Evolutionary conservation across 495 filamentous ascomycete species (phyloP).

Genomic region (Lentithecium fluviatile): DNA sequence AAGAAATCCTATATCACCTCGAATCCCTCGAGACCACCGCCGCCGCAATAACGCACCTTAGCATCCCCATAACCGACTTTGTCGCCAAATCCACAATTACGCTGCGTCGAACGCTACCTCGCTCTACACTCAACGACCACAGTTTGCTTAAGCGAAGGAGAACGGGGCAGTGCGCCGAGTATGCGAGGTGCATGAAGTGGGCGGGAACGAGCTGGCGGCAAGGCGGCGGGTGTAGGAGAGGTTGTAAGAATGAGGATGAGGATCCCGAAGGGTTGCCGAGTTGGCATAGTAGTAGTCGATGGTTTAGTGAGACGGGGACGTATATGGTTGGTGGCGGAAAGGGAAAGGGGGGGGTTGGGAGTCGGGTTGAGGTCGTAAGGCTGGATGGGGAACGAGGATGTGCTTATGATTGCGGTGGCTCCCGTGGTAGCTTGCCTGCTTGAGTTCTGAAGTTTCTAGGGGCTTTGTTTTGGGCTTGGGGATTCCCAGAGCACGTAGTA

Average conservation of each 20-base stretch:
- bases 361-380: not conserved
- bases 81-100: conserved; percentile 22
- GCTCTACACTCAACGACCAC: conserved; percentile 9
- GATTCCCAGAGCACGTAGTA: too few relatives aligned
- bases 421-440: too few relatives aligned
- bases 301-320: conserved; percentile 20
- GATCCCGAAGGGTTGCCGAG: conserved; percentile 23
- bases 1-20: conserved; percentile 18
- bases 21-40: conserved; percentile 27
- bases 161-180: conserved; percentile 77
- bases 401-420: too few relatives aligned
- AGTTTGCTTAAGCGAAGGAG: conserved; percentile 67
- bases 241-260: conserved; percentile 30
- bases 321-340: conserved; percentile 10
- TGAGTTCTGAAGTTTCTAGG: too few relatives aligned
- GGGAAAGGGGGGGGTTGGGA: not conserved
- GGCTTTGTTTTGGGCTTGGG: too few relatives aligned
- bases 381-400: not conserved
- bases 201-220: conserved; percentile 22
- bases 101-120: conserved; percentile 16
- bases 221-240: conserved; percentile 30
- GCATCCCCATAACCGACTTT: conserved; percentile 14
- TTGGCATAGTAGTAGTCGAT: conserved; percentile 19
- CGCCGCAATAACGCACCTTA: conserved; percentile 10
- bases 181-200: conserved; percentile 52